phyloP scores from a whole-genome alignment of 2,329 filamentous ascomycete genomes.

The Ilyonectria destructans region DNA sequence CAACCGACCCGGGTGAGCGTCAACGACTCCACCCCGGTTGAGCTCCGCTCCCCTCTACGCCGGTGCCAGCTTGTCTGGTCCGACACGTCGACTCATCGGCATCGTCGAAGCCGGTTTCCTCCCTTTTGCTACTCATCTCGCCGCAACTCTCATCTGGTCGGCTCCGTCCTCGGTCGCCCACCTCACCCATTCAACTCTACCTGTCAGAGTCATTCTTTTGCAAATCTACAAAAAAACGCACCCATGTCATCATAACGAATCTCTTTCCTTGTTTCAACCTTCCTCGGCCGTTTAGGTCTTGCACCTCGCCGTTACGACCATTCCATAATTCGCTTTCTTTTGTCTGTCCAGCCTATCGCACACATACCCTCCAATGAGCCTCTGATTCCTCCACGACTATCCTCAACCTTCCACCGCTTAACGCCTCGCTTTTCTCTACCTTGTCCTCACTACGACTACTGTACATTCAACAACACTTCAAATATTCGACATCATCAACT shows the following conservation, averaged over 20 bases:
- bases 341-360: constrained; percentile 50
- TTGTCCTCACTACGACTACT: constrained; percentile 47
- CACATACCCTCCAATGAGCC: constrained; percentile 59
- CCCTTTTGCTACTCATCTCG: constrained; percentile 23
- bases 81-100: constrained; percentile 50
- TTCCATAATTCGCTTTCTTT: constrained; percentile 56
- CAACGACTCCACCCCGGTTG: constrained; percentile 46
- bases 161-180: constrained; percentile 50
- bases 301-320: constrained; percentile 51
- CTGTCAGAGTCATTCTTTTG: constrained; percentile 52
- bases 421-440: constrained; percentile 46
- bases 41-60: constrained; percentile 52
- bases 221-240: constrained; percentile 50
- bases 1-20: constrained; percentile 44
- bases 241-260: constrained; percentile 65
- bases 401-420: constrained; percentile 44
- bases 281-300: constrained; percentile 52
- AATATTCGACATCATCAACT: constrained; percentile 41
- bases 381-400: constrained; percentile 57
- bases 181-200: constrained; percentile 34
- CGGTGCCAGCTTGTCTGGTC: constrained; percentile 50
- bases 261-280: constrained; percentile 53
- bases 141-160: constrained; percentile 39
- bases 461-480: constrained; percentile 54
- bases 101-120: constrained; percentile 46